phyloP scores from a whole-genome alignment of 1,139 yeast genomes.

The Geotrichum armillariae region DNA sequence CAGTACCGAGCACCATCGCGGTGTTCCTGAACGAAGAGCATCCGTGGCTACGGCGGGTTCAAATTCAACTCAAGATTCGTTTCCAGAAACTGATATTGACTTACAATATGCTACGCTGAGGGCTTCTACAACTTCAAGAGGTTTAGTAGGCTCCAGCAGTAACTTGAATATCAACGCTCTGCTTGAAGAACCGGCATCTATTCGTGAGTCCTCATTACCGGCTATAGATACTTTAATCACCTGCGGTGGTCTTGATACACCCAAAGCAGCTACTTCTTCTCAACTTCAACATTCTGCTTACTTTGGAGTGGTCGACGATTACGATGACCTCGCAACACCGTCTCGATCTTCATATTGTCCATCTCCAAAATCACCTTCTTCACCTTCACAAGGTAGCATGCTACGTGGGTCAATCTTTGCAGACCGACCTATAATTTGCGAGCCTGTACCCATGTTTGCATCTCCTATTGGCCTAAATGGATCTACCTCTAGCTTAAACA shows the following conservation, averaged over 20 bases:
- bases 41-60: conserved; percentile 12
- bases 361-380: background rate
- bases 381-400: too few relatives aligned
- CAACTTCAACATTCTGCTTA: background rate
- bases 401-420: background rate
- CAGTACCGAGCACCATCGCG: conserved; percentile 7
- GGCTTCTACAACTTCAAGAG: conserved; percentile 3
- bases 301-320: background rate
- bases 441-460: background rate
- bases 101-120: background rate
- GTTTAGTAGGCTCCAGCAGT: background rate
- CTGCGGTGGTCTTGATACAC: conserved; percentile 6
- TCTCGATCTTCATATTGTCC: background rate
- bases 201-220: too few relatives aligned
- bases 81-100: background rate
- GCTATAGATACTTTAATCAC: background rate
- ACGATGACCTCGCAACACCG: background rate
- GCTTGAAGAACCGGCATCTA: too few relatives aligned
- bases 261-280: background rate
- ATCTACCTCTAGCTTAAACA: background rate
- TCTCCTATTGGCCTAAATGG: background rate
- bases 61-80: conserved; percentile 1
- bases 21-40: conserved; percentile 10
- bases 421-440: background rate
- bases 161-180: conserved; percentile 14